Percentiles rank a stretch among this genome's conserved stretches.
Evolutionary conservation across 2,329 filamentous ascomycete species (phyloP).

Genomic region (Arthrobotrys sphaeroides): DNA sequence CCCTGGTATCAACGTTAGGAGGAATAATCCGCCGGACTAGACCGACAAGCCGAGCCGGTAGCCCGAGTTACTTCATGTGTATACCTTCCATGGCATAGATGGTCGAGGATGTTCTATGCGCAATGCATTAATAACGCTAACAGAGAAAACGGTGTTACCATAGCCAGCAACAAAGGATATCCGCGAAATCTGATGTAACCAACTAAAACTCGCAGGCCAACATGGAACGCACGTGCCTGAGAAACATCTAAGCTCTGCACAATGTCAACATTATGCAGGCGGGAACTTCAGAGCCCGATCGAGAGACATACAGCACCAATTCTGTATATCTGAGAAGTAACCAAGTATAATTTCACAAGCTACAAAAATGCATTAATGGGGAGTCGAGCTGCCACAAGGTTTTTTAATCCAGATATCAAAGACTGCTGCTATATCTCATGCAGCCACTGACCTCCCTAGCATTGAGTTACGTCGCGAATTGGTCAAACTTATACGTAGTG

Average conservation of each 20-base stretch:
- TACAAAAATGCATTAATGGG: not conserved
- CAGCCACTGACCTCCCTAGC: not conserved
- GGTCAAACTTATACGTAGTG: conserved; percentile 14
- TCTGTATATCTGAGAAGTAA: not conserved
- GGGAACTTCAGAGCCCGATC: not conserved
- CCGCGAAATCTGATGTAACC: not conserved
- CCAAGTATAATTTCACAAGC: not conserved
- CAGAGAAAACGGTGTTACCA: too few species aligned
- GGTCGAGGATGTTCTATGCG: not conserved
- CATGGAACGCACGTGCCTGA: conserved; percentile 1
- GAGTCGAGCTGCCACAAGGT: too few species aligned
- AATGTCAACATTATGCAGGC: conserved; percentile 2
- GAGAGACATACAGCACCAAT: not conserved
- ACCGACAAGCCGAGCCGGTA: not conserved
- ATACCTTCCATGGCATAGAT: too few species aligned
- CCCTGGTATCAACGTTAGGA: not conserved
- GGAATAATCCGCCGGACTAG: not conserved
- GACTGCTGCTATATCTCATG: not conserved
- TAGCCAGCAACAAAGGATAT: too few species aligned
- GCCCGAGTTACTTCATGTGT: too few species aligned
- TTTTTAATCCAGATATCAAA: not conserved
- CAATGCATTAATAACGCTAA: too few species aligned
- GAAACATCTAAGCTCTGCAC: not conserved
- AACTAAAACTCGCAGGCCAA: not conserved
- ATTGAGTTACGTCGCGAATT: not conserved